These are phyloP conservation scores for Tetraselmis chui DNA, from an alignment of 139 green algal genomes.

Conservation along the genomic window DNA sequence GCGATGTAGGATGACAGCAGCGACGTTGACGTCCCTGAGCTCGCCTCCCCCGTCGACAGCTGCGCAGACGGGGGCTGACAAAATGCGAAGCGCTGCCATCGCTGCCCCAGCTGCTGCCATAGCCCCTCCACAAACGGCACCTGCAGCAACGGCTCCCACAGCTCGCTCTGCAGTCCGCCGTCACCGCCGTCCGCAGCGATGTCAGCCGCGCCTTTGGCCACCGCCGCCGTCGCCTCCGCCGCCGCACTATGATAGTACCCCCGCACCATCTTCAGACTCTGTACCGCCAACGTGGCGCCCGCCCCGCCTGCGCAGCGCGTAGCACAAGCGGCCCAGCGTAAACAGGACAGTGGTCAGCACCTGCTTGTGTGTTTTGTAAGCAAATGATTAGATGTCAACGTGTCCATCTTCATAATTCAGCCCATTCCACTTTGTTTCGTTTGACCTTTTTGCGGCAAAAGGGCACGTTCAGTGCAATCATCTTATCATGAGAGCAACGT, in stretches of 20 bases:
- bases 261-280: conserved; percentile 35
- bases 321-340: not conserved
- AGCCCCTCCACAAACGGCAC: conserved; percentile 31
- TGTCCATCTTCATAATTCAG: no score
- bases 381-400: no score
- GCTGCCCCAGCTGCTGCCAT: conserved; percentile 24
- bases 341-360: not conserved
- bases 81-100: conserved; percentile 1
- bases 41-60: not conserved
- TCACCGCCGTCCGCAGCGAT: not conserved
- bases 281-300: conserved; percentile 25
- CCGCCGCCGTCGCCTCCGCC: not conserved
- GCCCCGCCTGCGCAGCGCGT: conserved; percentile 6
- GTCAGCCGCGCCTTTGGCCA: conserved; percentile 2
- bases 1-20: conserved; percentile 5
- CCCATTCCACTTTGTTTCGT: no score
- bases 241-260: conserved; percentile 23
- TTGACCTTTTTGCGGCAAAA: no score
- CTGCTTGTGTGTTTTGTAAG: not conserved
- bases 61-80: not conserved
- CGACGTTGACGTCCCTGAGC: not conserved
- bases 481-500: no score
- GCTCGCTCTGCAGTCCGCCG: conserved; percentile 10
- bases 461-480: no score
- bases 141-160: conserved; percentile 42